Evolutionary conservation across 2,329 filamentous ascomycete genomes (phyloP).

Genomic region (Epichloe sp.): DNA sequence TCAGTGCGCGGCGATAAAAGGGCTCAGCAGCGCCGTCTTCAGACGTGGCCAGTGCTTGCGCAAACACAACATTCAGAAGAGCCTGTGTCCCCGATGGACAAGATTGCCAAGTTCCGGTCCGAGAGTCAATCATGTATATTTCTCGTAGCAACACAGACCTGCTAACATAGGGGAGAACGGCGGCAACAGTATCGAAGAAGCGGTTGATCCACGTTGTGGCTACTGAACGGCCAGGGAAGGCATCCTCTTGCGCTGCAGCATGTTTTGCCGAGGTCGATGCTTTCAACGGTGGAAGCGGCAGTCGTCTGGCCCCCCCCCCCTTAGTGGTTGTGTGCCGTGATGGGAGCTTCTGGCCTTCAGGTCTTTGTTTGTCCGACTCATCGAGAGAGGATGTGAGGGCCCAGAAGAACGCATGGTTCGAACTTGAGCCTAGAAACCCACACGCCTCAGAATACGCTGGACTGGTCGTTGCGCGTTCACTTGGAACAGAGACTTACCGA

Average conservation of each 20-base stretch:
- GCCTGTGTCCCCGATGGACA: slow-evolving; percentile 7
- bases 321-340: not conserved
- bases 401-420: slow-evolving; percentile 18
- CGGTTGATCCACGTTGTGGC: slow-evolving; percentile 11
- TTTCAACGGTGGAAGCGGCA: slow-evolving; percentile 1
- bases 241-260: not conserved
- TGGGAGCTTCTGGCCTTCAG: slow-evolving; percentile 6
- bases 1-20: slow-evolving; percentile 15
- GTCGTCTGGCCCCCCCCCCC: not conserved
- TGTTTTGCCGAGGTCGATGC: not conserved
- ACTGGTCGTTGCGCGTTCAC: not conserved
- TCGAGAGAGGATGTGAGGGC: slow-evolving; percentile 14
- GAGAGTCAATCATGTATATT: slow-evolving; percentile 8
- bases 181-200: slow-evolving; percentile 18
- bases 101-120: slow-evolving; percentile 5
- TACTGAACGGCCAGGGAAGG: slow-evolving; percentile 8
- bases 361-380: slow-evolving; percentile 10
- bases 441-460: not conserved
- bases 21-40: slow-evolving; percentile 12
- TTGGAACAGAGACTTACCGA: slow-evolving; percentile 9
- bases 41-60: slow-evolving; percentile 13
- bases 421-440: slow-evolving; percentile 13
- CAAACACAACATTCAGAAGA: slow-evolving; percentile 16
- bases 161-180: slow-evolving; percentile 13
- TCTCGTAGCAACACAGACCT: slow-evolving; percentile 11